Percentiles rank a stretch among this genome's conserved stretches.
Evolutionary conservation across 2,329 filamentous ascomycete species (phyloP).

Genomic region (Monilinia fructigena): DNA sequence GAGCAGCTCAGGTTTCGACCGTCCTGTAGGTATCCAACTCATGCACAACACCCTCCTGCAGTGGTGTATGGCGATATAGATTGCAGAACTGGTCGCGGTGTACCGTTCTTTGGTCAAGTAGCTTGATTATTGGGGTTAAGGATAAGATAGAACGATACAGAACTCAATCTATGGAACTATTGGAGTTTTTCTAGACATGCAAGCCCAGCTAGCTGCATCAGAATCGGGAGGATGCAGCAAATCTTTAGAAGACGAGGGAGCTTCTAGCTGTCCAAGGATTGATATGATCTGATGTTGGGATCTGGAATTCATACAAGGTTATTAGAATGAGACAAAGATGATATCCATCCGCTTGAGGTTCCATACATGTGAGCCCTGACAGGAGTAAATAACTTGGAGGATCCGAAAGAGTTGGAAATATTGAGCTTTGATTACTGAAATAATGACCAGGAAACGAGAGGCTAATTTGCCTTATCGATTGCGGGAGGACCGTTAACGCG

Average conservation of each 20-base stretch:
- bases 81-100: conserved; percentile 14
- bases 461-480: neutral
- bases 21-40: conserved; percentile 14
- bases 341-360: neutral
- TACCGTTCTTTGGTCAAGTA: conserved; percentile 16
- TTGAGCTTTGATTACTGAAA: neutral
- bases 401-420: neutral
- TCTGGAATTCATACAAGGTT: conserved; percentile 15
- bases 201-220: conserved; percentile 7
- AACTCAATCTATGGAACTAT: conserved; percentile 18
- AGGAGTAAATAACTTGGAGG: neutral
- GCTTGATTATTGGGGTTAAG: conserved; percentile 3
- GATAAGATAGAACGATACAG: neutral
- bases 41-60: neutral
- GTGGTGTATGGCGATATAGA: conserved; percentile 7
- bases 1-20: conserved; percentile 5
- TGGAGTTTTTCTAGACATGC: conserved; percentile 11
- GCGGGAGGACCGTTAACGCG: neutral
- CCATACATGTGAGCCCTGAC: conserved; percentile 1
- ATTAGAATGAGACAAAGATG: conserved; percentile 7
- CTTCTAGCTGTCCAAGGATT: conserved; percentile 18
- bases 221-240: conserved; percentile 6
- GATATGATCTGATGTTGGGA: conserved; percentile 27
- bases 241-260: neutral
- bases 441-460: neutral